Conservation (phyloP, 495 filamentous ascomycete species). For the Xylaria acuta region DNA sequence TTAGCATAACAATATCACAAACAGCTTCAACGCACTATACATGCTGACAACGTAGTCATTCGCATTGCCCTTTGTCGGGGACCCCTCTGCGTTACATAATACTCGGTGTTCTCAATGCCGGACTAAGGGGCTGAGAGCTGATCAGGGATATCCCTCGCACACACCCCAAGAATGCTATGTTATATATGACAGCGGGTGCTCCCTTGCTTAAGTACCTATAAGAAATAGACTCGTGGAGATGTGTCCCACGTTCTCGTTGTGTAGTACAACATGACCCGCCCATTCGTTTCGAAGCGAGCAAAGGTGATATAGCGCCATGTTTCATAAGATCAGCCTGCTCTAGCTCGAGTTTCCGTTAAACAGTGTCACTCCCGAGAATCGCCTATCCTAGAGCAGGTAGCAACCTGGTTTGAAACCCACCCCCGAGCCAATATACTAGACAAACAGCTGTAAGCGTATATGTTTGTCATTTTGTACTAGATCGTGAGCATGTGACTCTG, state of each 20-base stretch:
- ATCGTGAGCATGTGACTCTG: no score
- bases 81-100: not conserved
- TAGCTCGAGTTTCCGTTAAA: slow-evolving; percentile 3
- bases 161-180: not conserved
- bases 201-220: slow-evolving; percentile 7
- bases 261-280: slow-evolving; percentile 1
- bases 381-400: not conserved
- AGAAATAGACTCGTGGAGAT: not conserved
- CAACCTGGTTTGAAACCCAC: not conserved
- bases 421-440: not conserved
- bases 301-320: not conserved
- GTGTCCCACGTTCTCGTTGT: not conserved
- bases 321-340: slow-evolving; percentile 16
- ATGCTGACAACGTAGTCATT: not conserved
- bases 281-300: not conserved
- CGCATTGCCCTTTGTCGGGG: not conserved
- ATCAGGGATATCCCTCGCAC: slow-evolving; percentile 16
- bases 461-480: no score
- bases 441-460: not conserved
- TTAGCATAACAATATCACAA: not conserved
- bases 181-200: slow-evolving; percentile 6
- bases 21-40: not conserved
- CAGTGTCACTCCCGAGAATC: not conserved
- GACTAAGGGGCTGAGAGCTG: not conserved
- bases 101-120: not conserved